phyloP scores from a whole-genome alignment of 257 asterid species.

The Scutellaria galericulata region DNA sequence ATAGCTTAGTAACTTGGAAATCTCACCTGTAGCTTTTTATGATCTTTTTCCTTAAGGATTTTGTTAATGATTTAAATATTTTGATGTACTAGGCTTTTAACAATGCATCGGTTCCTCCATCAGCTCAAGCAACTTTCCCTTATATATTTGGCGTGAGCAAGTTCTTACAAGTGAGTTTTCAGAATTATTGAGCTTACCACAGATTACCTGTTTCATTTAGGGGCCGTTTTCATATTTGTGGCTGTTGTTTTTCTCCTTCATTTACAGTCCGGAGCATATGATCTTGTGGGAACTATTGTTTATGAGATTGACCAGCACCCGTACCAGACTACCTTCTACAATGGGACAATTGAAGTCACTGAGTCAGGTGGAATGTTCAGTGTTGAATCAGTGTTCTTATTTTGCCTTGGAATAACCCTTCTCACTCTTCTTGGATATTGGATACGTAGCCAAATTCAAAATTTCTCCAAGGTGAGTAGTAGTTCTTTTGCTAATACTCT shows the following conservation, averaged over 20 bases:
- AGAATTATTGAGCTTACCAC: neutral
- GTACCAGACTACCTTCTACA: conserved; percentile 83
- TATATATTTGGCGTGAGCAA: conserved; percentile 89
- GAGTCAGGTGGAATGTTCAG: conserved; percentile 85
- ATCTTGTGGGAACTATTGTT: conserved; percentile 85
- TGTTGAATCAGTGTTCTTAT: conserved; percentile 92
- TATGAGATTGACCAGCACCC: conserved; percentile 86
- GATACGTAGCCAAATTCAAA: conserved; percentile 69
- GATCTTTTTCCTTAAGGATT: conserved; percentile 1
- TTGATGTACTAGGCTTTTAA: conserved; percentile 61
- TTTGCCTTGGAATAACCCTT: conserved; percentile 79
- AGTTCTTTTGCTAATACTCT: neutral
- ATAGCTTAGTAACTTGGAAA: neutral
- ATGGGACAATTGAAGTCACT: conserved; percentile 90
- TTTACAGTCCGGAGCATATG: conserved; percentile 90
- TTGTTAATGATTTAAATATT: conserved; percentile 21
- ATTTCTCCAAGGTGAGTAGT: conserved; percentile 72
- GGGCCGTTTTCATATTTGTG: conserved; percentile 4
- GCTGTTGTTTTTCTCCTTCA: conserved; percentile 10
- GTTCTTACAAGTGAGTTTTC: conserved; percentile 81
- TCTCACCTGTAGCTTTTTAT: conserved; percentile 10
- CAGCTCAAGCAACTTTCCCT: conserved; percentile 92
- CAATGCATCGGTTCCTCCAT: conserved; percentile 90
- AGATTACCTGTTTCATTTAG: conserved; percentile 25
- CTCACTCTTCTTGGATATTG: conserved; percentile 69